These are phyloP conservation scores for Blastobotrys arbuscula DNA, from an alignment of 1,139 yeast species.

Conservation along the genomic window DNA sequence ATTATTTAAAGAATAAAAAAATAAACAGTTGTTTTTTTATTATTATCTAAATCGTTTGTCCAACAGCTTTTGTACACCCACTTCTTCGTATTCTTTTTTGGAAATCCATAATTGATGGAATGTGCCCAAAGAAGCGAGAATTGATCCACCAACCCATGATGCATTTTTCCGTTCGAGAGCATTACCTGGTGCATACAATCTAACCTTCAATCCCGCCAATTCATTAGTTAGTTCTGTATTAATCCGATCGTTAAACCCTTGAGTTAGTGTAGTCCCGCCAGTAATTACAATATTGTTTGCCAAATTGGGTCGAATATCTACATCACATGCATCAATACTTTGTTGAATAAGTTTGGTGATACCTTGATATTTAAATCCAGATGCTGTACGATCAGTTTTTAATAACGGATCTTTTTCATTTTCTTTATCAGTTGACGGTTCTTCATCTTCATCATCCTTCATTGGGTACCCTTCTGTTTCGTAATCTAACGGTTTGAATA, in stretches of 20 bases:
- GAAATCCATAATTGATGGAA: conserved; percentile 98
- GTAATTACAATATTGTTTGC: conserved; percentile 91
- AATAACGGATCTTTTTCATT: conserved; percentile 18
- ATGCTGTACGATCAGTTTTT: conserved; percentile 20
- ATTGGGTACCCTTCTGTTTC: conserved; percentile 29
- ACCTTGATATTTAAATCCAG: conserved; percentile 40
- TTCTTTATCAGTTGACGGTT: conserved; percentile 22
- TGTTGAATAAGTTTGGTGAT: conserved; percentile 65
- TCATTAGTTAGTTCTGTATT: conserved; percentile 64
- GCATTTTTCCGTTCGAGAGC: conserved; percentile 76
- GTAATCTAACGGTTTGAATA: conserved; percentile 47
- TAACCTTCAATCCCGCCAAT: conserved; percentile 87
- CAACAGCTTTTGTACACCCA: conserved; percentile 70
- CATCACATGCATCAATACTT: conserved; percentile 63
- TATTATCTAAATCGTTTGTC: conserved; percentile 31
- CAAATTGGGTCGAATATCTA: conserved; percentile 81
- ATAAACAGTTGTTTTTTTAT: too few species aligned
- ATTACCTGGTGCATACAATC: conserved; percentile 86
- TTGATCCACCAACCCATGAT: conserved; percentile 95
- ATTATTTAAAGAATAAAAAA: not conserved
- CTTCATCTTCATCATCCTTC: conserved; percentile 11
- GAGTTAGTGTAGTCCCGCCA: conserved; percentile 84
- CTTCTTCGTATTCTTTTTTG: conserved; percentile 84
- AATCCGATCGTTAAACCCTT: conserved; percentile 79
- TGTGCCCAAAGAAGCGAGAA: conserved; percentile 85